phyloP scores from a whole-genome alignment of 352 stramenopile species.

The Phytophthora cactorum region DNA sequence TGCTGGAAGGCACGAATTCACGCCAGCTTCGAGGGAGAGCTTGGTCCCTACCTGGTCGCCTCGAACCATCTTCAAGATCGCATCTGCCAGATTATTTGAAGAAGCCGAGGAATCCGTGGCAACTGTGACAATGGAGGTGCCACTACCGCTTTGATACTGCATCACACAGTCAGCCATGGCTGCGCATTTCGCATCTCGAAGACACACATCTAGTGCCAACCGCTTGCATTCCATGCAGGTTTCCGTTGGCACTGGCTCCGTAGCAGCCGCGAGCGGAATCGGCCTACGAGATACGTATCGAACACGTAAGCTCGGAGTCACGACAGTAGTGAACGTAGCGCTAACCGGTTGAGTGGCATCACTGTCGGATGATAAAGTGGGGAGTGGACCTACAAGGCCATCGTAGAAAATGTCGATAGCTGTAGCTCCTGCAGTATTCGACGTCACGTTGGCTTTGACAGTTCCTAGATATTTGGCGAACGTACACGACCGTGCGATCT shows the following conservation, averaged over 20 bases:
- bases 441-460: conserved; percentile 35
- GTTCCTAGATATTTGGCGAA: conserved; percentile 57
- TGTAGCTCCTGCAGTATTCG: conserved; percentile 18
- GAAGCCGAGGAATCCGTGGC: conserved; percentile 15
- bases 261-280: conserved; percentile 19
- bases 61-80: conserved; percentile 47
- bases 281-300: conserved; percentile 37
- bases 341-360: neutral
- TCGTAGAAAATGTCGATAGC: conserved; percentile 52
- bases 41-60: conserved; percentile 26
- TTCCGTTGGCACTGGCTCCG: conserved; percentile 11
- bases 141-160: conserved; percentile 18
- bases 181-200: conserved; percentile 55
- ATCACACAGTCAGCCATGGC: conserved; percentile 63
- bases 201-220: conserved; percentile 52
- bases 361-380: conserved; percentile 36
- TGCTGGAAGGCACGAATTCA: conserved; percentile 41
- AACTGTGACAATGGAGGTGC: conserved; percentile 16
- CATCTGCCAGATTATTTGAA: conserved; percentile 34
- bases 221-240: conserved; percentile 39
- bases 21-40: conserved; percentile 40
- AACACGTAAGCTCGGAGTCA: conserved; percentile 36
- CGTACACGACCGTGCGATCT: conserved; percentile 42
- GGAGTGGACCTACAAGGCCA: conserved; percentile 55
- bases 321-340: conserved; percentile 17